Conservation (phyloP, 2,329 filamentous ascomycete genomes). For the Talaromyces sp. region DNA sequence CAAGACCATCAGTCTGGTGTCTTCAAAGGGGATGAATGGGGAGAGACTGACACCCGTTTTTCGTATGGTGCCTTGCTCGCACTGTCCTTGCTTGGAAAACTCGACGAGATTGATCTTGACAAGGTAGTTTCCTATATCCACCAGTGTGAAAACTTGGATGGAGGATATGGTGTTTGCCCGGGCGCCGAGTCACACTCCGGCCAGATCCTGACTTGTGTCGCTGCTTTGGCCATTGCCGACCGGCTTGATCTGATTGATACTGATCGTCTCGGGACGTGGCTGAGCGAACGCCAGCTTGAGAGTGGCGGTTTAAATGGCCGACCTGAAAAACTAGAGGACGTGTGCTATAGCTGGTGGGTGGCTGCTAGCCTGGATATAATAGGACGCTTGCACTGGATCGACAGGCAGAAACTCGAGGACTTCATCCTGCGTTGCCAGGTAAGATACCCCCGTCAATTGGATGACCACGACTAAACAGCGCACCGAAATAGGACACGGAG, state of each 20-base stretch:
- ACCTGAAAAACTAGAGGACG: conserved; percentile 92
- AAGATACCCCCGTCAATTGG: conserved; percentile 13
- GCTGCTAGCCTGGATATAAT: conserved; percentile 88
- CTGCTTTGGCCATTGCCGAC: conserved; percentile 76
- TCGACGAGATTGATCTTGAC: conserved; percentile 70
- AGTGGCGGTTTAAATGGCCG: conserved; percentile 88
- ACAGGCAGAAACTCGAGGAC: conserved; percentile 67
- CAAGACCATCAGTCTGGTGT: conserved; percentile 79
- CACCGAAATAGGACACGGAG: conserved; percentile 59
- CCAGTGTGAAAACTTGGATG: conserved; percentile 87
- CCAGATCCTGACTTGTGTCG: conserved; percentile 93
- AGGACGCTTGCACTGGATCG: conserved; percentile 84
- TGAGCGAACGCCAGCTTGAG: conserved; percentile 86
- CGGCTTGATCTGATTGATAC: conserved; percentile 76
- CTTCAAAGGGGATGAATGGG: conserved; percentile 94
- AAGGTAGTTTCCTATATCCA: conserved; percentile 76
- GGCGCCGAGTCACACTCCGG: conserved; percentile 92
- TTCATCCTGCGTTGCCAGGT: conserved; percentile 87
- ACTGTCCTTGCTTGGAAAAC: conserved; percentile 72
- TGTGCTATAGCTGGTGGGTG: conserved; percentile 99
- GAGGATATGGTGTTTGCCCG: conserved; percentile 83
- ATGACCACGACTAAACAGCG: not conserved
- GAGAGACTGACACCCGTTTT: conserved; percentile 92
- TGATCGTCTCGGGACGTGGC: conserved; percentile 80
- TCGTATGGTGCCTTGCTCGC: conserved; percentile 87